These are phyloP conservation scores for Suillus brevipes DNA, from an alignment of 768 basidiomycete species.

Conservation along the genomic window DNA sequence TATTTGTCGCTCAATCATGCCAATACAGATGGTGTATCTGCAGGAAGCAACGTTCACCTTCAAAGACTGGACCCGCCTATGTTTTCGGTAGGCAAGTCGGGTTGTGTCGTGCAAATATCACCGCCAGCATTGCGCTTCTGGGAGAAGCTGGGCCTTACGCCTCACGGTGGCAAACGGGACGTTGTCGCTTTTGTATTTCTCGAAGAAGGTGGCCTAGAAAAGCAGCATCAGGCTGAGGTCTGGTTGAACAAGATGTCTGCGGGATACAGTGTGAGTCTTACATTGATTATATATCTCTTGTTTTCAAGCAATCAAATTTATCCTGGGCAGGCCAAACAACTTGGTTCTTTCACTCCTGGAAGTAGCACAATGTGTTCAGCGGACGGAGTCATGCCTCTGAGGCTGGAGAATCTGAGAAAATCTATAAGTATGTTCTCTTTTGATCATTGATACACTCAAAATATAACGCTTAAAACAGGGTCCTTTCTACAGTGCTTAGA, in stretches of 20 bases:
- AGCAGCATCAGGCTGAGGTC: constrained; percentile 44
- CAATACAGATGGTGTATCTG: constrained; percentile 5
- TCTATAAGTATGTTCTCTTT: constrained; percentile 46
- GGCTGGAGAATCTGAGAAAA: constrained; percentile 73
- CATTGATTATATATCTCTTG: neutral
- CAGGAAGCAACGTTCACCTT: constrained; percentile 19
- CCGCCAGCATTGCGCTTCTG: constrained; percentile 79
- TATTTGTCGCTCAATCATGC: constrained; percentile 1
- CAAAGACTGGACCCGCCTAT: constrained; percentile 51
- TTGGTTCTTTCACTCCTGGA: constrained; percentile 59
- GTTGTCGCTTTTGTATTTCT: constrained; percentile 67
- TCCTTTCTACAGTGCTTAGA: constrained; percentile 5
- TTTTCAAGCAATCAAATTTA: constrained; percentile 16
- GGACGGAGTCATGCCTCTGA: constrained; percentile 62
- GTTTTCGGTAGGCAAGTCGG: constrained; percentile 66
- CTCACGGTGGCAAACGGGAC: constrained; percentile 71
- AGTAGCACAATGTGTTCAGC: constrained; percentile 43
- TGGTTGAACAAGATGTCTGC: constrained; percentile 61
- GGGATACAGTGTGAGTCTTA: constrained; percentile 56
- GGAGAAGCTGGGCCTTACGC: constrained; percentile 79
- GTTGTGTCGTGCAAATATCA: constrained; percentile 65
- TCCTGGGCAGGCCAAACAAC: constrained; percentile 52
- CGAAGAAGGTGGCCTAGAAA: constrained; percentile 57
- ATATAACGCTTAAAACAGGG: neutral
- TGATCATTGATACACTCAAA: neutral